These are phyloP conservation scores for Mucor irregularis DNA, from an alignment of 371 early-diverging fungal genomes.

Conservation along the genomic window DNA sequence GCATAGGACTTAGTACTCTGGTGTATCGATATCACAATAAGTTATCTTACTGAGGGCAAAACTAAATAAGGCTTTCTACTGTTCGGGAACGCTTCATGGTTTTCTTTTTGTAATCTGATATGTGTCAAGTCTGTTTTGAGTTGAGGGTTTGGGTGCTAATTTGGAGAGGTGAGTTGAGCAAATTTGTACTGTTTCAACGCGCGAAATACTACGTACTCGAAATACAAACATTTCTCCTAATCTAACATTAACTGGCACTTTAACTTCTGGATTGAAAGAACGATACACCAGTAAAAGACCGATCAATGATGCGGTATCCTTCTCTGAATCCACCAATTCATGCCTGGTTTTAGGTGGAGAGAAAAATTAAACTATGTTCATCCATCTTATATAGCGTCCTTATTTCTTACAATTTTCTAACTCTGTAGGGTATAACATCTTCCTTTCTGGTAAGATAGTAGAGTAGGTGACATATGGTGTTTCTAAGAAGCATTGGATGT, in stretches of 20 bases:
- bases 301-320: constrained; percentile 35
- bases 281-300: constrained; percentile 48
- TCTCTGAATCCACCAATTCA: constrained; percentile 34
- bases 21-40: no score
- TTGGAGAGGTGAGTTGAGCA: no score
- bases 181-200: no score
- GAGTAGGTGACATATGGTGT: constrained; percentile 52
- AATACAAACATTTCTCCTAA: constrained; percentile 8
- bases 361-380: not conserved
- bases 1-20: no score
- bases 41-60: no score
- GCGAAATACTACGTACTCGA: constrained; percentile 3
- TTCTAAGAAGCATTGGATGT: constrained; percentile 19
- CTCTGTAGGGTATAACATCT: constrained; percentile 51
- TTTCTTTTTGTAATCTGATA: no score
- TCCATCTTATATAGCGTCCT: not conserved
- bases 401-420: constrained; percentile 45
- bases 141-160: constrained; percentile 42
- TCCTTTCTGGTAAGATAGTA: constrained; percentile 51
- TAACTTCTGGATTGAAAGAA: constrained; percentile 37
- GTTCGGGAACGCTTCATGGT: no score
- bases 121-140: constrained; percentile 25
- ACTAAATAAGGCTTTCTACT: no score
- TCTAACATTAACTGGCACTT: constrained; percentile 23
- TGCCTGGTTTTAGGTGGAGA: constrained; percentile 19